phyloP scores from a whole-genome alignment of 2,329 filamentous ascomycete species.

The Alternaria triticina region DNA sequence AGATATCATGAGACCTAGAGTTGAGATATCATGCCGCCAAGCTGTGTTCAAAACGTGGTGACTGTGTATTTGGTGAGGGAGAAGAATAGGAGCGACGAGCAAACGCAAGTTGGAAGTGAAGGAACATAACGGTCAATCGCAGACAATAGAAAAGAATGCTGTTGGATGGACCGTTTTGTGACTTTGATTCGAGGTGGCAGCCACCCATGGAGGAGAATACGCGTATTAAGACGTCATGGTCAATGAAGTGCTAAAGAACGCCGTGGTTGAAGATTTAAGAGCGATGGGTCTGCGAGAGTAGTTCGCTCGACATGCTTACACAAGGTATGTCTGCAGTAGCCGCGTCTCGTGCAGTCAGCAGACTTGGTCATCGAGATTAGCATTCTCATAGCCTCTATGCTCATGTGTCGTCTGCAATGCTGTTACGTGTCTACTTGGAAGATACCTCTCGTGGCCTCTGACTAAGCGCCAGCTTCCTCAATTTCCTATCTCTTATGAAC shows the following conservation, averaged over 20 bases:
- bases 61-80: background rate
- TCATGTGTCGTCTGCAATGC: background rate
- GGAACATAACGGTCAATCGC: background rate
- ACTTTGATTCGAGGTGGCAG: background rate
- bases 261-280: background rate
- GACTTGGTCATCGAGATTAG: background rate
- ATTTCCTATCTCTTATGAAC: background rate
- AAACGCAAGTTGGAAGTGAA: background rate
- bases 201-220: background rate
- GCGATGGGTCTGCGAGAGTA: background rate
- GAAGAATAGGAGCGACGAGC: background rate
- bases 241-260: background rate
- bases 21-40: background rate
- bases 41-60: background rate
- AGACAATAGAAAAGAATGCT: background rate
- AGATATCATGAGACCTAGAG: background rate
- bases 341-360: background rate
- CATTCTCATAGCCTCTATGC: background rate
- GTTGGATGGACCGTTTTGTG: background rate
- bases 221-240: background rate
- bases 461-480: background rate
- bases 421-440: background rate
- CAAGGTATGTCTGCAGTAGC: background rate
- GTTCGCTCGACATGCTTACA: background rate
- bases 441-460: background rate